Evolutionary conservation across 108 stramenopile genomes (phyloP).

Genomic region (Cyclotella cryptica): DNA sequence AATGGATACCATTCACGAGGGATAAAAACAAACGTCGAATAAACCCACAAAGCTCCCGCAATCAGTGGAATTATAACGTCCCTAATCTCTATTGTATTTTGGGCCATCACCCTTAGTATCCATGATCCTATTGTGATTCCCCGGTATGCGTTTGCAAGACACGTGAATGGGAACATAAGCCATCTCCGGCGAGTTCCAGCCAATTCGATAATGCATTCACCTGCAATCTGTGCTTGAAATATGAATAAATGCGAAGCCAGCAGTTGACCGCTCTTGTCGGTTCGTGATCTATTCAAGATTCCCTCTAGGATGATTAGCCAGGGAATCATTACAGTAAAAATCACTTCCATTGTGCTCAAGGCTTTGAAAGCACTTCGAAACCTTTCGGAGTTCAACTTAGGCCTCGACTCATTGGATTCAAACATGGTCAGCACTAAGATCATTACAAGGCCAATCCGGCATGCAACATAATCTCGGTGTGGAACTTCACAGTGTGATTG

Average conservation of each 20-base stretch:
- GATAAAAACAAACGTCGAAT: conserved; percentile 45
- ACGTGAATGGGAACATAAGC: conserved; percentile 44
- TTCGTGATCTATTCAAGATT: conserved; percentile 21
- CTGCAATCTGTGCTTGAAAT: conserved; percentile 48
- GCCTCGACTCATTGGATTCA: conserved; percentile 22
- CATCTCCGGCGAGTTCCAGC: conserved; percentile 30
- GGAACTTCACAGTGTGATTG: conserved; percentile 13
- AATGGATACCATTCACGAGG: conserved; percentile 45
- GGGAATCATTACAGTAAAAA: conserved; percentile 35
- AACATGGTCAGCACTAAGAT: conserved; percentile 20
- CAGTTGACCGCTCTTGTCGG: conserved; percentile 32
- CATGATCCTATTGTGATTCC: conserved; percentile 27
- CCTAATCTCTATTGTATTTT: conserved; percentile 17
- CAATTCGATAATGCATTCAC: conserved; percentile 35
- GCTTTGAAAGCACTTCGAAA: conserved; percentile 27
- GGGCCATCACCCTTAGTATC: conserved; percentile 28
- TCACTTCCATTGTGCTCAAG: conserved; percentile 26
- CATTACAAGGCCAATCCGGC: conserved; percentile 11
- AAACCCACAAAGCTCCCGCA: conserved; percentile 37
- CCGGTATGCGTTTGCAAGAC: conserved; percentile 38
- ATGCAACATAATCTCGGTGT: conserved; percentile 27
- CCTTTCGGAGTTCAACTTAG: conserved; percentile 13
- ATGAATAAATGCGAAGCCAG: conserved; percentile 45
- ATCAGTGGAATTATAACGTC: conserved; percentile 37
- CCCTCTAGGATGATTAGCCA: conserved; percentile 38